Percentiles rank a stretch among this genome's conserved stretches.
phyloP scores from a whole-genome alignment of 805 yeast species.

The Wickerhamiella azymoides region DNA sequence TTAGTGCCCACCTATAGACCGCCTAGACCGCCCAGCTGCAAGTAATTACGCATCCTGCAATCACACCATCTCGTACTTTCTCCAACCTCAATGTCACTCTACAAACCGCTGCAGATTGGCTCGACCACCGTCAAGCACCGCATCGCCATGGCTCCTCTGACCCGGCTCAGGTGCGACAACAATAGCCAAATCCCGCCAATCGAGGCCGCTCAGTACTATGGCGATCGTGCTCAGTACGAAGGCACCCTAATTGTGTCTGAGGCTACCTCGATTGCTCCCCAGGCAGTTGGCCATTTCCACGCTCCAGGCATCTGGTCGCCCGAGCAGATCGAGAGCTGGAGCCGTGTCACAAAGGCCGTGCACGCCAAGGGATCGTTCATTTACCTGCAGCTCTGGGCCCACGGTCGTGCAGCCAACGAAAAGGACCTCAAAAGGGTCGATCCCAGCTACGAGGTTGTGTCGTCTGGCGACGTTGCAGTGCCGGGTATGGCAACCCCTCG shows the following conservation, averaged over 20 bases:
- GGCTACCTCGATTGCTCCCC: slow-evolving; percentile 35
- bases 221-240: slow-evolving; percentile 37
- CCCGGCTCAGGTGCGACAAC: slow-evolving; percentile 29
- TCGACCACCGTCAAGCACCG: slow-evolving; percentile 25
- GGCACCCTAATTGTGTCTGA: slow-evolving; percentile 50
- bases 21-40: no score
- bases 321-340: slow-evolving; percentile 25
- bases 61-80: slow-evolving; percentile 4
- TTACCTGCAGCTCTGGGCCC: slow-evolving; percentile 34
- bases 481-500: slow-evolving; percentile 10
- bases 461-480: slow-evolving; percentile 27
- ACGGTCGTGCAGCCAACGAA: slow-evolving; percentile 34
- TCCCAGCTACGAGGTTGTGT: slow-evolving; percentile 23
- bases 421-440: slow-evolving; percentile 26
- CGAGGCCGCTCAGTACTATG: slow-evolving; percentile 37
- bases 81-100: slow-evolving; percentile 16
- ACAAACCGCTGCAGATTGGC: slow-evolving; percentile 28
- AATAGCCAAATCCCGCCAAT: slow-evolving; percentile 28
- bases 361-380: slow-evolving; percentile 31
- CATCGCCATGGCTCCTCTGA: slow-evolving; percentile 37
- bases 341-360: slow-evolving; percentile 30
- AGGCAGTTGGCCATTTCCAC: slow-evolving; percentile 29
- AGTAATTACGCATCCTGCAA: no score
- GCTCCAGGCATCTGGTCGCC: slow-evolving; percentile 22
- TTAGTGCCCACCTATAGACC: no score